These are phyloP conservation scores for Funneliformis mosseae DNA, from an alignment of 192 early-diverging fungal genomes.

Conservation along the genomic window DNA sequence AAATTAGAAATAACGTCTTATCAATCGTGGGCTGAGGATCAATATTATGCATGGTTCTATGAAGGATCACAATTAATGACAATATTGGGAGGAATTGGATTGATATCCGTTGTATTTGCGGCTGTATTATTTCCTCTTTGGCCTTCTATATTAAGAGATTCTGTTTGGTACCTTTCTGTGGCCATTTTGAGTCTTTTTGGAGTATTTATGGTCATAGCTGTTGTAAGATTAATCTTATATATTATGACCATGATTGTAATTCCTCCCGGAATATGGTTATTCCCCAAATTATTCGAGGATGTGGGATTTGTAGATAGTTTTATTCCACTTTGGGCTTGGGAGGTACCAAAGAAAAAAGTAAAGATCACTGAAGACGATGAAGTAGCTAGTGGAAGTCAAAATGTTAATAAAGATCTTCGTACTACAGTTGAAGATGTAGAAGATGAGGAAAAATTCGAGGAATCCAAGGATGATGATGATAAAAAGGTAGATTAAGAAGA, in stretches of 20 bases:
- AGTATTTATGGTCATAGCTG: conserved; percentile 83
- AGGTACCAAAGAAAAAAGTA: conserved; percentile 45
- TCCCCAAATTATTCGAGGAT: conserved; percentile 97
- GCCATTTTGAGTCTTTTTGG: conserved; percentile 82
- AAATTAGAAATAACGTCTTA: conserved; percentile 57
- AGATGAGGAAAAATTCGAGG: conserved; percentile 37
- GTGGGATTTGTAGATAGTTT: conserved; percentile 93
- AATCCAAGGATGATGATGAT: background rate
- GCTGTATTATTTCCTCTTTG: conserved; percentile 98
- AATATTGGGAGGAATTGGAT: conserved; percentile 75
- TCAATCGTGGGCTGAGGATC: conserved; percentile 75
- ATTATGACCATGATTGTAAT: conserved; percentile 68
- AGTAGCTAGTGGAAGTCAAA: conserved; percentile 42
- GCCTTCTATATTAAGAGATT: conserved; percentile 78
- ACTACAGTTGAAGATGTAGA: conserved; percentile 48
- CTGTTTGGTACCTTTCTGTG: conserved; percentile 90
- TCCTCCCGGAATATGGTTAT: conserved; percentile 91
- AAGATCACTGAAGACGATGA: conserved; percentile 37
- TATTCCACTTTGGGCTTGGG: conserved; percentile 88
- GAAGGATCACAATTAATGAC: conserved; percentile 83
- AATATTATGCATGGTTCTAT: conserved; percentile 93
- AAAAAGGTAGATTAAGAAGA: background rate
- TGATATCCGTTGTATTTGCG: conserved; percentile 80
- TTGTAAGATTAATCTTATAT: conserved; percentile 87
- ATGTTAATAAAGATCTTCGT: conserved; percentile 34